A percentile compares a stretch with the other conserved stretches of the same genome.
Evolutionary conservation across 164 flowering plant species (phyloP).

Genomic region (Tetracentron sinense): DNA sequence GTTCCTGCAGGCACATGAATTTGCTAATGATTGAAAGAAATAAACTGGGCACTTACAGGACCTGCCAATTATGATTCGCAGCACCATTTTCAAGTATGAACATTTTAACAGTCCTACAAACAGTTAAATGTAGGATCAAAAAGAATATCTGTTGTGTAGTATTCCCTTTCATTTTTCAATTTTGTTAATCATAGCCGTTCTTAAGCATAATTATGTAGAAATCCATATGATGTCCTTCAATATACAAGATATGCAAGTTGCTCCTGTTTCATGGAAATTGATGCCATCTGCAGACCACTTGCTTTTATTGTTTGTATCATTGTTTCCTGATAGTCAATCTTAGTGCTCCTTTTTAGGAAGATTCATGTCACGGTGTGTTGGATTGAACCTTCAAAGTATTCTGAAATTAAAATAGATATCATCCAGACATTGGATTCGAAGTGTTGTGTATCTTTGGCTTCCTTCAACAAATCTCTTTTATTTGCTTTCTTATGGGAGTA

Average conservation of each 20-base stretch:
- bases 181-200: background rate
- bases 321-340: background rate
- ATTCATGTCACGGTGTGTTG: no score
- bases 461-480: no score
- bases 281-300: background rate
- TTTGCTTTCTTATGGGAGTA: no score
- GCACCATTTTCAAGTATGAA: conserved; percentile 50
- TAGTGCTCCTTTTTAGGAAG: background rate
- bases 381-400: no score
- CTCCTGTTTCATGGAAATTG: background rate
- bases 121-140: background rate
- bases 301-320: background rate
- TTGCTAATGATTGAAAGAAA: conserved; percentile 48
- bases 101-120: conserved; percentile 13
- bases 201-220: background rate
- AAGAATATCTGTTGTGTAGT: background rate
- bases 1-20: conserved; percentile 96
- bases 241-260: background rate
- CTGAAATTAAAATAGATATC: background rate
- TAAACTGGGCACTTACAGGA: conserved; percentile 41
- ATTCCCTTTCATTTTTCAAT: background rate
- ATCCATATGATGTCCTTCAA: background rate
- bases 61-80: conserved; percentile 30
- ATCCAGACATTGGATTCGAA: no score
- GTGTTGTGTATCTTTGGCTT: no score